Evolutionary conservation across 225 moss, liverwort and hornwort species (phyloP).

Genomic region (Marchantia paleacea): DNA sequence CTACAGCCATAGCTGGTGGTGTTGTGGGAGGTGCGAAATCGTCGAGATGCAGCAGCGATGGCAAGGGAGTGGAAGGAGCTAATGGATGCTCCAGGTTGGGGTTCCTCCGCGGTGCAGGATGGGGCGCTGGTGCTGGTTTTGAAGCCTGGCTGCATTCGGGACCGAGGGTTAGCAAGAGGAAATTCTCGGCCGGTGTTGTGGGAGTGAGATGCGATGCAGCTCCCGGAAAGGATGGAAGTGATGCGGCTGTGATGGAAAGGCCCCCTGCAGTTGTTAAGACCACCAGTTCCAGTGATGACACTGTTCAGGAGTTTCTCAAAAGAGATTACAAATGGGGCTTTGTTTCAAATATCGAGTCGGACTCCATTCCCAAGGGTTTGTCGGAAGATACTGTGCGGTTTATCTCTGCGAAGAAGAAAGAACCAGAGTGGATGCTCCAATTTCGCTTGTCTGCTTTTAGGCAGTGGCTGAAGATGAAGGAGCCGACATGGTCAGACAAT

Average conservation of each 20-base stretch:
- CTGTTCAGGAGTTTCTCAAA: slow-evolving; percentile 82
- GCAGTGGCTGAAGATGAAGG: slow-evolving; percentile 95
- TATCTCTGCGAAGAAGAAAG: slow-evolving; percentile 91
- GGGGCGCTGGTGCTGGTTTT: background rate
- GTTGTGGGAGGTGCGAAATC: slow-evolving; percentile 26
- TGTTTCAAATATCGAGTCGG: slow-evolving; percentile 82
- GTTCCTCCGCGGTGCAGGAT: slow-evolving; percentile 13
- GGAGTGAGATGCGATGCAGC: slow-evolving; percentile 38
- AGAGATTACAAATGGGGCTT: slow-evolving; percentile 98
- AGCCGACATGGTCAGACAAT: slow-evolving; percentile 91
- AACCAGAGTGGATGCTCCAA: slow-evolving; percentile 92
- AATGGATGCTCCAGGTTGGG: slow-evolving; percentile 16
- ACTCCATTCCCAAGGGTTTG: slow-evolving; percentile 91
- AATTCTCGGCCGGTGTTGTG: background rate
- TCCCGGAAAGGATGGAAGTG: slow-evolving; percentile 28
- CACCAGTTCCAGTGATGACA: slow-evolving; percentile 64
- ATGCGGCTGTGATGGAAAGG: slow-evolving; percentile 41
- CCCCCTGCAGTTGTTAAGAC: slow-evolving; percentile 7
- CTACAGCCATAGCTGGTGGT: slow-evolving; percentile 22
- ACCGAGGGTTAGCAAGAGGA: background rate
- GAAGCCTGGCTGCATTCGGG: slow-evolving; percentile 2
- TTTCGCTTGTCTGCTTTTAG: slow-evolving; percentile 84
- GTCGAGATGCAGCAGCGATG: slow-evolving; percentile 21
- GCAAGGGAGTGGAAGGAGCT: slow-evolving; percentile 30
- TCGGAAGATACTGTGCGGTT: slow-evolving; percentile 80